phyloP scores from a whole-genome alignment of 257 asterid species.

The Solanum neorickii region DNA sequence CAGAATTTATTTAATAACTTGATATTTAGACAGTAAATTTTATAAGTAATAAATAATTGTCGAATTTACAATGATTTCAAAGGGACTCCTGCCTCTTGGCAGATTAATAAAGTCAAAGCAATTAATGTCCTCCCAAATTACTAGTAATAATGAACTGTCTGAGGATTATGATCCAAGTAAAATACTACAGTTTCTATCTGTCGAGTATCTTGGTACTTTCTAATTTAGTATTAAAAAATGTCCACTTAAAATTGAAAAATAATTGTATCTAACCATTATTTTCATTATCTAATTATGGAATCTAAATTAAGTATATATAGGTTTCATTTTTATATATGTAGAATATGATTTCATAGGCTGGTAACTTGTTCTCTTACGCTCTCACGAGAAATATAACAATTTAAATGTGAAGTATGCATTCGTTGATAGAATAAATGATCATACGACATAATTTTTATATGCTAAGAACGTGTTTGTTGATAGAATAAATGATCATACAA shows the following conservation, averaged over 20 bases:
- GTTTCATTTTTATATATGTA: background rate
- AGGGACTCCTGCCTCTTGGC: background rate
- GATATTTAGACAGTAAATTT: background rate
- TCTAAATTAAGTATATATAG: background rate
- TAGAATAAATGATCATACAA: background rate
- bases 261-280: background rate
- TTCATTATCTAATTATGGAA: background rate
- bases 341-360: background rate
- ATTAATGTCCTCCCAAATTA: background rate
- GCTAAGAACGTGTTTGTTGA: background rate
- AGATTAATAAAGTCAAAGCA: background rate
- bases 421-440: too few relatives aligned
- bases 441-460: too few relatives aligned
- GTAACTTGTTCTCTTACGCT: background rate
- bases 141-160: background rate
- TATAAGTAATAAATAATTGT: background rate
- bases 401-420: background rate
- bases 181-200: background rate
- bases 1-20: background rate
- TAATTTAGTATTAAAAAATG: background rate
- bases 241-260: background rate
- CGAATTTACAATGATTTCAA: background rate
- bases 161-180: background rate
- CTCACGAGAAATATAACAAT: background rate
- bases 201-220: background rate